A percentile compares a stretch with the other conserved stretches of the same genome.
phyloP scores from a whole-genome alignment of 2,329 filamentous ascomycete species.

The Nothophoma quercina region DNA sequence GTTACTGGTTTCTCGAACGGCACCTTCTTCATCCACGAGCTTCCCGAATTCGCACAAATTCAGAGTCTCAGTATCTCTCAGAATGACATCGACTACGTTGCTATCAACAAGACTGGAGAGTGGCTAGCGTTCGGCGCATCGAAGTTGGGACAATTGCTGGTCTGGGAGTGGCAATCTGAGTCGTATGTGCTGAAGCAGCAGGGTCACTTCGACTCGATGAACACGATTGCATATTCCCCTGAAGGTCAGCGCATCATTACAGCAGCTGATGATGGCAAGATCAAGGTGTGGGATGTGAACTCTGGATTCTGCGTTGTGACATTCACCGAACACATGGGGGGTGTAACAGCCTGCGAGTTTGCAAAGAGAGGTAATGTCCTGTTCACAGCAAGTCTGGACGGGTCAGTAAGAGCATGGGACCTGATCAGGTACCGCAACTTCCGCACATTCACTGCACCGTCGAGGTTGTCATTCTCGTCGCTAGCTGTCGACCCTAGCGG shows the following conservation, averaged over 20 bases:
- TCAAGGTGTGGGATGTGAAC: slow-evolving; percentile 97
- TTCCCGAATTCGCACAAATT: slow-evolving; percentile 95
- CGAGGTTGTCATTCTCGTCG: slow-evolving; percentile 88
- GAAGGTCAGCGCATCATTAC: slow-evolving; percentile 94
- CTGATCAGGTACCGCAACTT: slow-evolving; percentile 96
- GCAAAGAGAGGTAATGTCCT: slow-evolving; percentile 94
- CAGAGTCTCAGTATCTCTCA: slow-evolving; percentile 95
- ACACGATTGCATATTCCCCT: slow-evolving; percentile 89
- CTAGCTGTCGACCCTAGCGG: slow-evolving; percentile 97
- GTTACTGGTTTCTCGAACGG: slow-evolving; percentile 96
- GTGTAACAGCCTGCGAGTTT: slow-evolving; percentile 93
- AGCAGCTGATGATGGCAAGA: slow-evolving; percentile 93
- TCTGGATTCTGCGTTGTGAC: slow-evolving; percentile 98
- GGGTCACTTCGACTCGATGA: slow-evolving; percentile 96
- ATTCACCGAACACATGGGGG: slow-evolving; percentile 95
- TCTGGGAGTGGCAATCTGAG: slow-evolving; percentile 99
- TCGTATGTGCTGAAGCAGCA: slow-evolving; percentile 99
- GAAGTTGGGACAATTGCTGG: slow-evolving; percentile 91
- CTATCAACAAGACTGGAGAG: slow-evolving; percentile 92
- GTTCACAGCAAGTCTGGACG: slow-evolving; percentile 94
- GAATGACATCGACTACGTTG: slow-evolving; percentile 93
- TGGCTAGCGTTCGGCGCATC: slow-evolving; percentile 98
- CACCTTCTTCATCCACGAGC: slow-evolving; percentile 90
- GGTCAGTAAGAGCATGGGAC: slow-evolving; percentile 95
- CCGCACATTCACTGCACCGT: slow-evolving; percentile 93